Evolutionary conservation across 495 filamentous ascomycete genomes (phyloP), one percentile per base, ranked within the genome.

Genomic region (Lasiosphaeriaceae sp.): DNA sequence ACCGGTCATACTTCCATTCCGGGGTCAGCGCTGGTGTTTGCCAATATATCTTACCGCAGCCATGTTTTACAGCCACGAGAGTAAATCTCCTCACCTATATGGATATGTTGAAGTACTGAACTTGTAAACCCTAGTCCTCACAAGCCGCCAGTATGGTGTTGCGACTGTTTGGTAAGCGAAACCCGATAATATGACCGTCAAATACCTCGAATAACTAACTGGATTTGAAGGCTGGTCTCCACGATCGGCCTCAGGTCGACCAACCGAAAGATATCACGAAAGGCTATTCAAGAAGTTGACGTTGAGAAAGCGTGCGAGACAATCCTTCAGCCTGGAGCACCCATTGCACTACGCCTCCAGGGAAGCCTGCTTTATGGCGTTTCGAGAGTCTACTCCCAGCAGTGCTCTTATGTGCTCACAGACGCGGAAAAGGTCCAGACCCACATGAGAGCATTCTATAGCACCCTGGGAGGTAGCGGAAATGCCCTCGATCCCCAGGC

Each of bases 1-100:
- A 31, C 26, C 26, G 9, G 26, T 31, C 3, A 3, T 31, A 31
- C 26, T 31, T 3, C 26, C 9, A 31, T 4, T 31, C 9, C 26
- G 26, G 9, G 26, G 26, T 9, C 26, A 31, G 26, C 26, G 9
- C 3, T 4, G 26, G 26, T 9, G 26, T 31, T n/a, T 21, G 22
- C 3, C n/a, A 1, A 5, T 26, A 6, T 21, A 47, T 51, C 2
- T 2, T 43, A n/a, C 39, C 7, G 39, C 5, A 43, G 69, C 55
- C 56, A 96, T 96, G 91, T 96, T 96, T 66, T 96, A 95, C 72
- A 94, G 88, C 66, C 88, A 94, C 72, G 91, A 95, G 71, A 89
- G 91, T 93, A 76, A 64, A 84, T 66, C 48, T 31, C 20, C 22
- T 51, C 64, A 63, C 31, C 8, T 20, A 37, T 8, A 34, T 8